Conservation (phyloP, 257 asterid species). For the Leptodermis oblonga region DNA sequence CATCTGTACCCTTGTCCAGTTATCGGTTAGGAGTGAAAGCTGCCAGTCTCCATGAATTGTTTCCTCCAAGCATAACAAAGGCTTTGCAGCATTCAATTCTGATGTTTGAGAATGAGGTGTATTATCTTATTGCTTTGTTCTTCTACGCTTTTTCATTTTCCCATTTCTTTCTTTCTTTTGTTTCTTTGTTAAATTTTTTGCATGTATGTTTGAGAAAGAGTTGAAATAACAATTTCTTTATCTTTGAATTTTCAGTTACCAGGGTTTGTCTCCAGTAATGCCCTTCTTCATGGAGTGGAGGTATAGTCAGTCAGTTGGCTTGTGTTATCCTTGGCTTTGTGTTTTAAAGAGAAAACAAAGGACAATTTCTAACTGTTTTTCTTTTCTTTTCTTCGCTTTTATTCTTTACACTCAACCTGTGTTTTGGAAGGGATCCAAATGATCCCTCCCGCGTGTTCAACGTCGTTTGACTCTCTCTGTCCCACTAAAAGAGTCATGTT, state of each 20-base stretch:
- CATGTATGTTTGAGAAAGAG: neutral
- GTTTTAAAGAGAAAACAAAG: neutral
- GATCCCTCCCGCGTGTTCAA: too few species aligned
- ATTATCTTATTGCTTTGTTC: constrained; percentile 1
- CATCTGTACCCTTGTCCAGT: constrained; percentile 77
- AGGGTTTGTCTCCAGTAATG: constrained; percentile 64
- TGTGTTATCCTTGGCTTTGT: neutral
- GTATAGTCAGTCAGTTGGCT: constrained; percentile 28
- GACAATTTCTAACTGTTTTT: neutral
- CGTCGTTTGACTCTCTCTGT: too few species aligned
- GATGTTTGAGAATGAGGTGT: constrained; percentile 75
- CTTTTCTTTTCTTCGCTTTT: neutral
- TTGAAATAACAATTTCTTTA: neutral
- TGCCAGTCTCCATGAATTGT: constrained; percentile 72
- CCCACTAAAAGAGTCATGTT: too few species aligned
- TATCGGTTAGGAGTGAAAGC: constrained; percentile 87
- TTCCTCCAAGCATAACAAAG: constrained; percentile 61
- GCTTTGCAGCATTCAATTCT: constrained; percentile 70
- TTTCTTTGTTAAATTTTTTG: neutral
- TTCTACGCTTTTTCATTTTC: neutral
- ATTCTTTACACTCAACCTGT: neutral
- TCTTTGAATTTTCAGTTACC: constrained; percentile 57
- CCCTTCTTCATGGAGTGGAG: constrained; percentile 97
- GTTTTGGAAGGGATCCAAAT: neutral
- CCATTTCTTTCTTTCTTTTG: neutral